Percentiles rank a stretch among this genome's conserved stretches.
Conservation (phyloP, 2,329 filamentous ascomycete genomes). For the Ceratocystiopsis sp. region DNA sequence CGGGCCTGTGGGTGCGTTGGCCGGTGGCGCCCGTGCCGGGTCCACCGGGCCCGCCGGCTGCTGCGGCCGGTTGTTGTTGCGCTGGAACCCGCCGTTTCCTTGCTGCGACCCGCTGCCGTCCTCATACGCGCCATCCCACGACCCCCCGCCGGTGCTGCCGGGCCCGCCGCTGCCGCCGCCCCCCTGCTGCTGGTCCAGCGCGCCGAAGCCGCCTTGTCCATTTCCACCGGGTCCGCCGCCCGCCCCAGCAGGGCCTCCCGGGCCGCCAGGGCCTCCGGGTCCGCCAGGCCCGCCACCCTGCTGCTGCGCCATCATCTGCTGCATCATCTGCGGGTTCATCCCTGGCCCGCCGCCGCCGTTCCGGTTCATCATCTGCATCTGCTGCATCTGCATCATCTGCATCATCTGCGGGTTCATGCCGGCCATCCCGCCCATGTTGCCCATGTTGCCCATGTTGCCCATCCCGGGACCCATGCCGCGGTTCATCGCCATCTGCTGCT, state of each 20-base stretch:
- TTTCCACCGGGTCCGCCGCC: slow-evolving; percentile 16
- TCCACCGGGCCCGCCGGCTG: slow-evolving; percentile 24
- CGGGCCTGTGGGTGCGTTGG: slow-evolving; percentile 81
- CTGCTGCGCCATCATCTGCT: slow-evolving; percentile 28
- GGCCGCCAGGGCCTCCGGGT: slow-evolving; percentile 7
- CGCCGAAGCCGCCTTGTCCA: slow-evolving; percentile 31
- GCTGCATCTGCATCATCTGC: slow-evolving; percentile 56
- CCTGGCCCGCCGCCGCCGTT: slow-evolving; percentile 21
- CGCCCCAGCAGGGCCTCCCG: slow-evolving; percentile 6
- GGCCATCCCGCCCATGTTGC: slow-evolving; percentile 1
- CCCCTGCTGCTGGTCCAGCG: slow-evolving; percentile 46
- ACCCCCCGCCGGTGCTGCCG: slow-evolving; percentile 2
- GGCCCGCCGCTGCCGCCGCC: slow-evolving; percentile 11
- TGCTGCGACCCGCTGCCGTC: slow-evolving; percentile 45
- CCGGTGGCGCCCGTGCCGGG: slow-evolving; percentile 45
- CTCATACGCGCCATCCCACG: slow-evolving; percentile 66
- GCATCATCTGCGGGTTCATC: slow-evolving; percentile 38
- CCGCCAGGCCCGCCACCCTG: slow-evolving; percentile 8
- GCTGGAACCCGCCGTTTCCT: slow-evolving; percentile 19
- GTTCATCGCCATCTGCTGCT: slow-evolving; percentile 81
- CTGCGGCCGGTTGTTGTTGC: slow-evolving; percentile 5
- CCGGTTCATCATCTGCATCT: slow-evolving; percentile 25
- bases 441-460: slow-evolving; percentile 25
- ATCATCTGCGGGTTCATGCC: slow-evolving; percentile 60
- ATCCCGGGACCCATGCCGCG: slow-evolving; percentile 44